phyloP scores from a whole-genome alignment of 1,284 basidiomycete genomes.

The Porogramme epimiltina region DNA sequence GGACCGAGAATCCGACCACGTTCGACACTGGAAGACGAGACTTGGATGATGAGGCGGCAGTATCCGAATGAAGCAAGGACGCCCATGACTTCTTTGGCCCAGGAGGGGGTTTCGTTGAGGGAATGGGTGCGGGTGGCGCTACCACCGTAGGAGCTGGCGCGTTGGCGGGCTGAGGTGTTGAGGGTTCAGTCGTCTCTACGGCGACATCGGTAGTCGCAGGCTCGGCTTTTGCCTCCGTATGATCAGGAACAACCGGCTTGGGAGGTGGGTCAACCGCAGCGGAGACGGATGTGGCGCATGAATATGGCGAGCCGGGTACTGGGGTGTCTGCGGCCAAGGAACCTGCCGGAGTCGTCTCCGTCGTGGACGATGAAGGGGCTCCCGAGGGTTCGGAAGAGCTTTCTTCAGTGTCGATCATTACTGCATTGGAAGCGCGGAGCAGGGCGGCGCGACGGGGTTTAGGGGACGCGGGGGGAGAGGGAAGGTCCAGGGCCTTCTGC shows the following conservation, averaged over 20 bases:
- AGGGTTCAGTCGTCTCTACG: slow-evolving; percentile 12
- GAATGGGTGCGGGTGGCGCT: slow-evolving; percentile 27
- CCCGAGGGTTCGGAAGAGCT: slow-evolving; percentile 20
- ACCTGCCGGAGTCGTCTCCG: slow-evolving; percentile 41
- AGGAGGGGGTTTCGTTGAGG: slow-evolving; percentile 33
- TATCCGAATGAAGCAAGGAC: slow-evolving; percentile 58
- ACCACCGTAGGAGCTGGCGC: slow-evolving; percentile 6
- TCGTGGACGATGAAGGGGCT: slow-evolving; percentile 34
- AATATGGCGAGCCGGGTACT: slow-evolving; percentile 57
- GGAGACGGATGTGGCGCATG: slow-evolving; percentile 62
- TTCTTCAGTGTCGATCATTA: neutral
- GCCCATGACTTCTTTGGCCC: slow-evolving; percentile 74
- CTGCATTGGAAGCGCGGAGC: slow-evolving; percentile 1
- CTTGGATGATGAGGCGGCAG: slow-evolving; percentile 40
- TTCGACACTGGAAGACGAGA: slow-evolving; percentile 59
- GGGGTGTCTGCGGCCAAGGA: slow-evolving; percentile 48
- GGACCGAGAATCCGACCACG: slow-evolving; percentile 70
- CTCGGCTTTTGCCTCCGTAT: slow-evolving; percentile 12
- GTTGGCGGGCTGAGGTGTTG: slow-evolving; percentile 16
- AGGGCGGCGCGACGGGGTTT: slow-evolving; percentile 12
- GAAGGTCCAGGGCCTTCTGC: slow-evolving; percentile 49
- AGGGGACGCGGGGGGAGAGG: slow-evolving; percentile 46
- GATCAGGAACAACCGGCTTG: slow-evolving; percentile 21
- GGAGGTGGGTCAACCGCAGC: slow-evolving; percentile 30
- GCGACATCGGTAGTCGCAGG: neutral